Percentiles rank a stretch among this genome's conserved stretches.
phyloP scores from a whole-genome alignment of 148 eudicot species.

The Oxyria digyna region DNA sequence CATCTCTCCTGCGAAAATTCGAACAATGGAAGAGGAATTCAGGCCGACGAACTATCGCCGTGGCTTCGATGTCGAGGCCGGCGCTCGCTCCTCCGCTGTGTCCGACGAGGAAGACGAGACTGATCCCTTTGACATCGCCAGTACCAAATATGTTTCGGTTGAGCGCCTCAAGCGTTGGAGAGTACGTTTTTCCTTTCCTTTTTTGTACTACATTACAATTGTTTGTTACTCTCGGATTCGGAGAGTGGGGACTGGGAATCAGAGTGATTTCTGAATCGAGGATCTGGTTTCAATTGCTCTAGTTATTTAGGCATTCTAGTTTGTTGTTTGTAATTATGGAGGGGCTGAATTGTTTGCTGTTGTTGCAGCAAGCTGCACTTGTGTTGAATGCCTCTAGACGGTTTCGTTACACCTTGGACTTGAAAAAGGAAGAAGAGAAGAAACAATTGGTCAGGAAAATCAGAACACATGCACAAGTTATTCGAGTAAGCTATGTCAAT shows the following conservation, averaged over 20 bases:
- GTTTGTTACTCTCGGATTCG: neutral
- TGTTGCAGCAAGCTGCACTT: slow-evolving; percentile 85
- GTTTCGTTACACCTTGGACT: slow-evolving; percentile 83
- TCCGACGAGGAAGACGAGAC: slow-evolving; percentile 21
- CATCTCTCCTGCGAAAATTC: slow-evolving; percentile 66
- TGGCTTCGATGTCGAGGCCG: slow-evolving; percentile 39
- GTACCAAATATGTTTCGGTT: slow-evolving; percentile 67
- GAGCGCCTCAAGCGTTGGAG: slow-evolving; percentile 74
- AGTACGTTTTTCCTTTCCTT: slow-evolving; percentile 24
- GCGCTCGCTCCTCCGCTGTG: slow-evolving; percentile 3
- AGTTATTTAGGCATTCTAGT: neutral
- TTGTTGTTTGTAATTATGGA: neutral
- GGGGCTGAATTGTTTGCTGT: neutral
- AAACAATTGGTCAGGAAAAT: slow-evolving; percentile 57
- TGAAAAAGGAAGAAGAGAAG: slow-evolving; percentile 88
- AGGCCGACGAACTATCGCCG: slow-evolving; percentile 38
- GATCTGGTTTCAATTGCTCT: neutral
- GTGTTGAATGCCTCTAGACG: slow-evolving; percentile 91
- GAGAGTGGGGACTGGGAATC: neutral
- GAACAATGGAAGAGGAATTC: slow-evolving; percentile 23
- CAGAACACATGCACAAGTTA: slow-evolving; percentile 87
- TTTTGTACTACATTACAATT: neutral
- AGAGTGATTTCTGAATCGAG: neutral
- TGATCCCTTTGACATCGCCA: slow-evolving; percentile 50
- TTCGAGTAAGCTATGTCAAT: slow-evolving; percentile 34